Evolutionary conservation across 345 rosid species (phyloP).

Genomic region (Populus nigra): DNA sequence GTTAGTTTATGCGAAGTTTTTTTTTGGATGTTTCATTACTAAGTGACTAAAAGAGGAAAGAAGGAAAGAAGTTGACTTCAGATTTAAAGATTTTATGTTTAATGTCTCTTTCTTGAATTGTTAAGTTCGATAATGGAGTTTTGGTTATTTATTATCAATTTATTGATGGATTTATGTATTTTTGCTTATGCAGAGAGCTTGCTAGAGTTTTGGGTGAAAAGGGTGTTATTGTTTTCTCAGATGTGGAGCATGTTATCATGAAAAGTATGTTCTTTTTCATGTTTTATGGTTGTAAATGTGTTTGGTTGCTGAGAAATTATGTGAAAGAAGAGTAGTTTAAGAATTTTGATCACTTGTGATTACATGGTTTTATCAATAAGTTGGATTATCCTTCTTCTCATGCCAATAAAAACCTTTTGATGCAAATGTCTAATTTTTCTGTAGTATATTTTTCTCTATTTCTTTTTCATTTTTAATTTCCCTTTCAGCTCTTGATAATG

Average conservation of each 20-base stretch:
- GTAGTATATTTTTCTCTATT: not conserved
- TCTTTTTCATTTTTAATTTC: not conserved
- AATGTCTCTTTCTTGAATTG: not conserved
- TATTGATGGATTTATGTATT: no score
- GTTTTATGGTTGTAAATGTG: not conserved
- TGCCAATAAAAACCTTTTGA: not conserved
- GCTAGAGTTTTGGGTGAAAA: conserved; percentile 74
- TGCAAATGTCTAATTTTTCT: not conserved
- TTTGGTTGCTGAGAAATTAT: not conserved
- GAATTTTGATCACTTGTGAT: not conserved
- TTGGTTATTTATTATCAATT: not conserved
- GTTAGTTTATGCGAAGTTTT: not conserved
- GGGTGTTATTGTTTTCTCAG: conserved; percentile 59
- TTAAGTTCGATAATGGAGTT: not conserved
- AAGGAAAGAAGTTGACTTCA: not conserved
- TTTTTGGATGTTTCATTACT: no score
- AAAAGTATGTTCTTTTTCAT: conserved; percentile 44
- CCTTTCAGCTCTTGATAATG: not conserved
- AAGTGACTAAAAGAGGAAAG: not conserved
- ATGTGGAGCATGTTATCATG: conserved; percentile 75
- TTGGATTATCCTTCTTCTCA: not conserved
- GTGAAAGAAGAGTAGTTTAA: not conserved
- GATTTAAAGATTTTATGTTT: not conserved
- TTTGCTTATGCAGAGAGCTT: conserved; percentile 60
- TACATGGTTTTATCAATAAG: not conserved